These are phyloP conservation scores for Microdochium trichocladiopsis DNA, from an alignment of 2,329 filamentous ascomycete species.

Conservation along the genomic window DNA sequence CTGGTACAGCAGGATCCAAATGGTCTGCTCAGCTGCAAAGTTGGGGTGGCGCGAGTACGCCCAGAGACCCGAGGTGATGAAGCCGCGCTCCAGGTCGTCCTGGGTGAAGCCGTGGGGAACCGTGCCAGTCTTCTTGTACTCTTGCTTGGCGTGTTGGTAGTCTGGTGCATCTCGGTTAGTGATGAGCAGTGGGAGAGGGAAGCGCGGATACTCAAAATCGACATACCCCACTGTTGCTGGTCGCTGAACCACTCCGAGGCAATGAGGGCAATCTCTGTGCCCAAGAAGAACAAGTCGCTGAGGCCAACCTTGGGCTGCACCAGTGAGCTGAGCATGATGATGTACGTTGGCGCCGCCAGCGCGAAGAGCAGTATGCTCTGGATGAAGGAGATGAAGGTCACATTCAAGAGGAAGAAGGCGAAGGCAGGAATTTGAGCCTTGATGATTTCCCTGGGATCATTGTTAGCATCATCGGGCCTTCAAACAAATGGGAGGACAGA, in stretches of 20 bases:
- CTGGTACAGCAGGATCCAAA: slow-evolving; percentile 84
- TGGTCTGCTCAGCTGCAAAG: slow-evolving; percentile 83
- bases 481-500: neutral
- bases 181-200: slow-evolving; percentile 1
- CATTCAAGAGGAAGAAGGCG: slow-evolving; percentile 77
- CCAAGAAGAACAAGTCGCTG: slow-evolving; percentile 41
- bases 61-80: slow-evolving; percentile 79
- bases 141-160: slow-evolving; percentile 74
- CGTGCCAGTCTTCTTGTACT: slow-evolving; percentile 67
- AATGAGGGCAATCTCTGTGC: slow-evolving; percentile 41
- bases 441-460: slow-evolving; percentile 55
- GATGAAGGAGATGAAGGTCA: slow-evolving; percentile 78
- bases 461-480: slow-evolving; percentile 11
- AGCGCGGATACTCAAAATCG: neutral
- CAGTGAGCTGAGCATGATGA: slow-evolving; percentile 66
- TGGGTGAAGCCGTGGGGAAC: slow-evolving; percentile 58
- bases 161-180: slow-evolving; percentile 31
- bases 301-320: slow-evolving; percentile 43
- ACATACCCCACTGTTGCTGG: slow-evolving; percentile 80
- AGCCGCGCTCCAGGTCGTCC: slow-evolving; percentile 82
- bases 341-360: slow-evolving; percentile 71
- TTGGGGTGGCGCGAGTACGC: slow-evolving; percentile 88
- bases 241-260: slow-evolving; percentile 75
- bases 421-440: slow-evolving; percentile 54
- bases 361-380: slow-evolving; percentile 78